A percentile compares a stretch with the other conserved stretches of the same genome.
phyloP scores from a whole-genome alignment of 352 stramenopile species.

The Phytophthora lateralis region DNA sequence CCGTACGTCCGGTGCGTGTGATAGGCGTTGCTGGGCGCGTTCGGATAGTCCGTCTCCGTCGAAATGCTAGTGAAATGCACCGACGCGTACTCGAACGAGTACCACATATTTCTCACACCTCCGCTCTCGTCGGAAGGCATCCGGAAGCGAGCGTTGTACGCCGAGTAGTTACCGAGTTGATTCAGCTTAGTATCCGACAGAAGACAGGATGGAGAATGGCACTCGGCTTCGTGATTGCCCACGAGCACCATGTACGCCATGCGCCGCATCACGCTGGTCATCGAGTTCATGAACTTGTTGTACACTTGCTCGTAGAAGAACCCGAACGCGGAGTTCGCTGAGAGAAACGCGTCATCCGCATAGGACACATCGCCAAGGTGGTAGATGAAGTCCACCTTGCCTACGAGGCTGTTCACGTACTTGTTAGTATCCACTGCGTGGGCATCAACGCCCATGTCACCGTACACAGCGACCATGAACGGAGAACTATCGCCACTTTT shows the following conservation, averaged over 20 bases:
- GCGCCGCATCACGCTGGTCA: conserved; percentile 41
- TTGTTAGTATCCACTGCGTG: conserved; percentile 36
- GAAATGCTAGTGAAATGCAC: conserved; percentile 77
- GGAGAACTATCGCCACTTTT: conserved; percentile 17
- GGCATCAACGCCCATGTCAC: conserved; percentile 34
- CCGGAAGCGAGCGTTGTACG: conserved; percentile 48
- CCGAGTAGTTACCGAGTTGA: conserved; percentile 59
- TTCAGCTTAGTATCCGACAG: conserved; percentile 24
- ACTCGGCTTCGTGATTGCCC: conserved; percentile 78
- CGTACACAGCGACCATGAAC: conserved; percentile 37
- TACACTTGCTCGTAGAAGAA: conserved; percentile 54
- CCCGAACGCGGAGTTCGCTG: conserved; percentile 20
- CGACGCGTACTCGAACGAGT: conserved; percentile 44
- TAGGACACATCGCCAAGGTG: conserved; percentile 43
- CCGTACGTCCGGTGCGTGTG: conserved; percentile 30
- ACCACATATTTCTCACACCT: conserved; percentile 48
- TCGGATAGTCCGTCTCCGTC: conserved; percentile 62
- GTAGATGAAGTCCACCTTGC: conserved; percentile 37
- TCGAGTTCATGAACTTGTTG: conserved; percentile 73
- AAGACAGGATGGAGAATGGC: conserved; percentile 43
- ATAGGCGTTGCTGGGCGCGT: conserved; percentile 42
- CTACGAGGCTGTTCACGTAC: conserved; percentile 38
- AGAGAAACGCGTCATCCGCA: conserved; percentile 33
- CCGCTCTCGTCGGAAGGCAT: conserved; percentile 47
- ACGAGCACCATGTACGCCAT: conserved; percentile 73